Percentiles rank a stretch among this genome's conserved stretches.
phyloP scores from a whole-genome alignment of 495 filamentous ascomycete species.

The Hypoxylon subgilvum region DNA sequence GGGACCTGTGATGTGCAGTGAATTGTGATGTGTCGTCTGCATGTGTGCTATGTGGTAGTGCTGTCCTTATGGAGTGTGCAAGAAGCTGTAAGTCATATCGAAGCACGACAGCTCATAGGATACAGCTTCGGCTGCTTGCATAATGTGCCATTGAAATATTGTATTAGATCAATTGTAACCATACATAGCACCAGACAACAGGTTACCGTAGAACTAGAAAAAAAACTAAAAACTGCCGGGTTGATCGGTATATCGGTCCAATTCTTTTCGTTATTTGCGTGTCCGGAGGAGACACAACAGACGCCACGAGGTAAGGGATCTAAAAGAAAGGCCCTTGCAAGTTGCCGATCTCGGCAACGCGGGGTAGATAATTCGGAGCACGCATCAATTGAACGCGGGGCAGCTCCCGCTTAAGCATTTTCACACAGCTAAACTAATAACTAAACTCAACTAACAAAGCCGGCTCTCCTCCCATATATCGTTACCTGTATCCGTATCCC shows the following conservation, averaged over 20 bases:
- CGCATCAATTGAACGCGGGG: conserved; percentile 27
- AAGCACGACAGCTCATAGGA: too few relatives aligned
- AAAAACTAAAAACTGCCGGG: background rate
- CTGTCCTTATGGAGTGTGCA: background rate
- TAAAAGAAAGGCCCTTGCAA: too few relatives aligned
- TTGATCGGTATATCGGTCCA: background rate
- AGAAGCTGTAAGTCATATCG: background rate
- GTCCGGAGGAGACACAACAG: background rate
- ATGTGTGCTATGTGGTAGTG: background rate
- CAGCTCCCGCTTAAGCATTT: conserved; percentile 9
- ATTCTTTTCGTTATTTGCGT: background rate
- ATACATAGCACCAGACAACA: too few relatives aligned
- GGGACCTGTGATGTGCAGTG: conserved; percentile 1
- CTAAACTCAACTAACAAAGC: too few relatives aligned
- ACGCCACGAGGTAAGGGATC: background rate
- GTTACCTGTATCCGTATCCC: too few relatives aligned
- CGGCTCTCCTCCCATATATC: background rate
- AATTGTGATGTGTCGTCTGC: conserved; percentile 23
- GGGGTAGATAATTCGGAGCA: conserved; percentile 27
- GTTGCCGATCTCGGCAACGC: conserved; percentile 34
- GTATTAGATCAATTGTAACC: too few relatives aligned
- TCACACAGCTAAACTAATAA: too few relatives aligned
- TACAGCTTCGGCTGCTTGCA: too few relatives aligned
- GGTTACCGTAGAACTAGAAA: too few relatives aligned
- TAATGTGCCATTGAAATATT: too few relatives aligned